Conservation (phyloP, 2,329 filamentous ascomycete genomes). For the Aspergillus viridinutans region DNA sequence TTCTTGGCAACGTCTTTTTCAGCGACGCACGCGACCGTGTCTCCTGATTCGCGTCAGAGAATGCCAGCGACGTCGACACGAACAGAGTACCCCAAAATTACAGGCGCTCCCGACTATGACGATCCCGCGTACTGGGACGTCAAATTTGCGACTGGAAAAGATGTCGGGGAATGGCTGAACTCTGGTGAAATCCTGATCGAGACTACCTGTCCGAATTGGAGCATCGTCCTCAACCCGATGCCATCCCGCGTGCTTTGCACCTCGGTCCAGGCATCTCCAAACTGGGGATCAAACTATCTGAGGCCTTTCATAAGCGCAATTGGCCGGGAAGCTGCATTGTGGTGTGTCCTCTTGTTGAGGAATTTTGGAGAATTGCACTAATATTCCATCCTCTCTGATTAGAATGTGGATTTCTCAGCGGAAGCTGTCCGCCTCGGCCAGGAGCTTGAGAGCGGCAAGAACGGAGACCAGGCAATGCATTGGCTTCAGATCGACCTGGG, state of each 20-base stretch:
- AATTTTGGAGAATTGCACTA: background rate
- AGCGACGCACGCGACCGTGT: background rate
- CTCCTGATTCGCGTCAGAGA: conserved; percentile 1
- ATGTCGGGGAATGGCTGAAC: conserved; percentile 38
- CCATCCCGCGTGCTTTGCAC: conserved; percentile 26
- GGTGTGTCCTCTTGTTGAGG: conserved; percentile 16
- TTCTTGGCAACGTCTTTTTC: background rate
- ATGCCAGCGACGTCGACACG: conserved; percentile 14
- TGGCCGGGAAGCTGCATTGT: conserved; percentile 31
- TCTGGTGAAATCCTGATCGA: conserved; percentile 29
- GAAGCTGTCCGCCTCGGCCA: conserved; percentile 35
- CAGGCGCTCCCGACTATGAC: conserved; percentile 32
- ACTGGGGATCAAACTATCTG: conserved; percentile 27
- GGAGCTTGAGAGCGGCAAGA: conserved; percentile 18
- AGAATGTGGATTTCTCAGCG: conserved; percentile 37
- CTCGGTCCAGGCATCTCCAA: conserved; percentile 33
- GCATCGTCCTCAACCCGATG: background rate
- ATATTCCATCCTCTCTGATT: background rate
- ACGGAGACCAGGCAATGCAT: conserved; percentile 23
- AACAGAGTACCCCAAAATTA: conserved; percentile 16
- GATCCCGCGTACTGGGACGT: conserved; percentile 30
- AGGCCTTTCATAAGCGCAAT: conserved; percentile 19
- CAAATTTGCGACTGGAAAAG: conserved; percentile 32
- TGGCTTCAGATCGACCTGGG: conserved; percentile 30
- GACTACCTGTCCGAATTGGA: conserved; percentile 24